Percentiles rank a stretch among this genome's conserved stretches.
Conservation (phyloP, 2,329 filamentous ascomycete species). For the Trichoderma atroviride region DNA sequence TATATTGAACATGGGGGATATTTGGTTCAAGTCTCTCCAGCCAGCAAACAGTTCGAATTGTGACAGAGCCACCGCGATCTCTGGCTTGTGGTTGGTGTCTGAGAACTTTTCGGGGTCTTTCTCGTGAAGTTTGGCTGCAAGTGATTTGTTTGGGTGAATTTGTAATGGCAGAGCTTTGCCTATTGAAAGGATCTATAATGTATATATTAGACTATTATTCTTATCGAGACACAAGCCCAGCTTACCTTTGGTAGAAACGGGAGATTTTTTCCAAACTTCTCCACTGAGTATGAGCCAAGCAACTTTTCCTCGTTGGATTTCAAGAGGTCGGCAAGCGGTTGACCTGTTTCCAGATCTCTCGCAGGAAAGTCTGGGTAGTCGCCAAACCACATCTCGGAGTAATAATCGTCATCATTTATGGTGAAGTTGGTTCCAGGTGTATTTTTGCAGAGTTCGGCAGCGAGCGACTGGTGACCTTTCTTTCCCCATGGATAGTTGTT, state of each 20-base stretch:
- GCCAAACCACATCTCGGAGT: neutral
- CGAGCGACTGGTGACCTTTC: neutral
- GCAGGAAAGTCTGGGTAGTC: neutral
- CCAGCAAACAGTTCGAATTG: neutral
- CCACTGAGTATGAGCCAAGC: neutral
- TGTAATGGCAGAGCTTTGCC: neutral
- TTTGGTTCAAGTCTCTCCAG: neutral
- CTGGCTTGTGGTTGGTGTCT: slow-evolving; percentile 1
- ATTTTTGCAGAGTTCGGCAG: neutral
- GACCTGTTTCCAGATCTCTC: neutral
- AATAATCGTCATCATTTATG: neutral
- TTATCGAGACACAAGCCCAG: neutral
- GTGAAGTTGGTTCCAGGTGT: neutral
- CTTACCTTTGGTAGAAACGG: neutral
- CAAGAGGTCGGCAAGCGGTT: neutral
- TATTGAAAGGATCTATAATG: neutral
- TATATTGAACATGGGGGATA: neutral
- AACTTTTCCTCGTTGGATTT: neutral
- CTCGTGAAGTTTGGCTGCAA: neutral
- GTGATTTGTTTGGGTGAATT: neutral
- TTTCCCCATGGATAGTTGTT: slow-evolving; percentile 1
- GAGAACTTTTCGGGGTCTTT: neutral
- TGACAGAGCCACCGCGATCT: neutral
- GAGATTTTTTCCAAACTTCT: neutral
- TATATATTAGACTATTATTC: neutral